Percentiles rank a stretch among this genome's conserved stretches.
phyloP scores from a whole-genome alignment of 1,139 yeast genomes.

The Candida sojae region DNA sequence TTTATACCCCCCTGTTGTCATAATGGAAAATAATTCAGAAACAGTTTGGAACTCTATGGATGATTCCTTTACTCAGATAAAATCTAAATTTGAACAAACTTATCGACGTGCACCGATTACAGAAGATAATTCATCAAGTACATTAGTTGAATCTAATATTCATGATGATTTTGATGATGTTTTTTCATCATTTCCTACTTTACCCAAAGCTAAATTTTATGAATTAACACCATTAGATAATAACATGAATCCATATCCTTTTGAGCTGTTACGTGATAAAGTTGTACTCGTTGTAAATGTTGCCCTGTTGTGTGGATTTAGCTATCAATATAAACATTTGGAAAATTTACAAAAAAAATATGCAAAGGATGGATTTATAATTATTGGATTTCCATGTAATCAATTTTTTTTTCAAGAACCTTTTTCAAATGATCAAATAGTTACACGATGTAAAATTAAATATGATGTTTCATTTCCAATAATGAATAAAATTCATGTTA shows the following conservation, averaged over 20 bases:
- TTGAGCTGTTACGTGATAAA: slow-evolving; percentile 75
- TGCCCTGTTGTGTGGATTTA: slow-evolving; percentile 86
- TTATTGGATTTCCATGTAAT: slow-evolving; percentile 84
- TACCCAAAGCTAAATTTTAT: slow-evolving; percentile 38
- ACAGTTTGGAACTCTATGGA: background rate
- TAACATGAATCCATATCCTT: slow-evolving; percentile 63
- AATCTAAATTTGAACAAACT: background rate
- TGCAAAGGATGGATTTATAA: slow-evolving; percentile 60
- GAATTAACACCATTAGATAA: slow-evolving; percentile 41
- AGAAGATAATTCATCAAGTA: background rate
- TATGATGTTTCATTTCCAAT: slow-evolving; percentile 80
- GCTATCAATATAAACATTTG: slow-evolving; percentile 78
- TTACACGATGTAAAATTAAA: slow-evolving; percentile 39
- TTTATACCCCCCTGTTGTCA: background rate
- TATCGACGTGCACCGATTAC: background rate
- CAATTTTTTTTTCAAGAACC: slow-evolving; percentile 66
- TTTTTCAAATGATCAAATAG: slow-evolving; percentile 41
- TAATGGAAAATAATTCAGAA: background rate
- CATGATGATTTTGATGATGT: background rate
- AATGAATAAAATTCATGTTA: slow-evolving; percentile 83
- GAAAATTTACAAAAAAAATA: slow-evolving; percentile 82
- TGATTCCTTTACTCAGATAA: background rate
- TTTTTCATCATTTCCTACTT: background rate
- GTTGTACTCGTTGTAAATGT: slow-evolving; percentile 93
- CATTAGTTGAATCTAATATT: background rate